Evolutionary conservation across 2,329 filamentous ascomycete genomes (phyloP).

Genomic region (Diatrype stigma): DNA sequence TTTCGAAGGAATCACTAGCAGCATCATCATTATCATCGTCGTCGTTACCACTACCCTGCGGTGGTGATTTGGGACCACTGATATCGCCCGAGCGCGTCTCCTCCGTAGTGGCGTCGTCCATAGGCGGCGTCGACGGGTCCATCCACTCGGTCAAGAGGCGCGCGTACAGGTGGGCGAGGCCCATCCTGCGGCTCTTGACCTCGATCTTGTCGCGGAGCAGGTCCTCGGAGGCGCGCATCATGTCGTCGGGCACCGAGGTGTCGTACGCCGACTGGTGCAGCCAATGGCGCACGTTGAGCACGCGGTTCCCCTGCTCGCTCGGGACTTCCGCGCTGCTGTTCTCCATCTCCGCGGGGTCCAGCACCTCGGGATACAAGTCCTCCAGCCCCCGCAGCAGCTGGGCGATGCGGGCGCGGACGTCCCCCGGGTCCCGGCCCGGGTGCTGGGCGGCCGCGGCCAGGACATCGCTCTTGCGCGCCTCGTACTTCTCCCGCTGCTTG

Average conservation of each 20-base stretch:
- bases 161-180: constrained; percentile 31
- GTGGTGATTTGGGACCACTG: no score
- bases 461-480: constrained; percentile 9
- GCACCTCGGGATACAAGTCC: constrained; percentile 5
- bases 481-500: constrained; percentile 20
- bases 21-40: no score
- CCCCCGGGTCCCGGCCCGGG: constrained; percentile 3
- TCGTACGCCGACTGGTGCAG: constrained; percentile 33
- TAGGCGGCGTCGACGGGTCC: constrained; percentile 17
- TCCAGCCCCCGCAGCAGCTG: constrained; percentile 8
- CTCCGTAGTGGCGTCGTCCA: constrained; percentile 6
- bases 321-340: no score
- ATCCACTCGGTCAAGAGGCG: constrained; percentile 37
- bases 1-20: constrained; percentile 22
- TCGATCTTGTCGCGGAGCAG: constrained; percentile 29
- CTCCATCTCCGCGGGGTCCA: background rate
- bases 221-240: constrained; percentile 27
- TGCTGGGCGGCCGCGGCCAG: constrained; percentile 5
- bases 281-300: constrained; percentile 30
- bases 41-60: no score
- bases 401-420: constrained; percentile 8
- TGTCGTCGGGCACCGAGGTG: constrained; percentile 28
- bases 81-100: background rate
- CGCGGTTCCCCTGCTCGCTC: constrained; percentile 24
- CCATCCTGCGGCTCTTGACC: constrained; percentile 31